phyloP scores from a whole-genome alignment of 768 basidiomycete species.

The Hydnum rufescens region DNA sequence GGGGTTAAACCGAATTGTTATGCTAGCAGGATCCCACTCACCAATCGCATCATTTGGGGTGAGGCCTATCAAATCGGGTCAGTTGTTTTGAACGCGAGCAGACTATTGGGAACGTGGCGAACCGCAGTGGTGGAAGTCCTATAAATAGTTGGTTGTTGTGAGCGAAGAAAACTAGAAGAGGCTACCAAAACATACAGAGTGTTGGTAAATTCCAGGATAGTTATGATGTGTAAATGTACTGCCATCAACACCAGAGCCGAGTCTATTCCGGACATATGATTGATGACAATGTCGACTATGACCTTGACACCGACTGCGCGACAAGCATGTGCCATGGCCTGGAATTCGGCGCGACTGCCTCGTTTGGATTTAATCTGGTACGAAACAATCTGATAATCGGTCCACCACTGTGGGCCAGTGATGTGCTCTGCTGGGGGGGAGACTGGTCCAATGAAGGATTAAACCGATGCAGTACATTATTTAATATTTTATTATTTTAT shows the following conservation, averaged over 20 bases:
- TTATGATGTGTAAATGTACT: constrained; percentile 11
- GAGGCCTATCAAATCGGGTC: not conserved
- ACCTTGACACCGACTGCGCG: constrained; percentile 37
- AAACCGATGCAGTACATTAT: not conserved
- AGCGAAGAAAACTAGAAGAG: not conserved
- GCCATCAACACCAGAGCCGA: constrained; percentile 11
- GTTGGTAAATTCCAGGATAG: constrained; percentile 13
- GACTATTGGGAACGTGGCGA: not conserved
- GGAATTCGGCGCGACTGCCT: constrained; percentile 33
- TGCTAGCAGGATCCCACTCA: not conserved
- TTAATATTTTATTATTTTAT: too few relatives aligned
- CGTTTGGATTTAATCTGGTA: constrained; percentile 47
- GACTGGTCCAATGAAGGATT: constrained; percentile 12
- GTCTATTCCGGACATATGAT: constrained; percentile 47
- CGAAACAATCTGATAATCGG: constrained; percentile 53
- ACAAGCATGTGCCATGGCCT: constrained; percentile 29
- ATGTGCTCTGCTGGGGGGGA: constrained; percentile 41
- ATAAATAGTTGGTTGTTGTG: not conserved
- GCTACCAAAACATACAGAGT: not conserved
- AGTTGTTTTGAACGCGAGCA: not conserved
- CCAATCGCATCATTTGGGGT: constrained; percentile 1
- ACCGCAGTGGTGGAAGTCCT: constrained; percentile 49
- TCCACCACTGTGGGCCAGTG: constrained; percentile 40
- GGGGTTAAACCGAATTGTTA: not conserved
- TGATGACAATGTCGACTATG: constrained; percentile 37